Percentiles rank a stretch among this genome's conserved stretches.
Conservation (phyloP, 129 eudicot species). For the Apium graveolens region DNA sequence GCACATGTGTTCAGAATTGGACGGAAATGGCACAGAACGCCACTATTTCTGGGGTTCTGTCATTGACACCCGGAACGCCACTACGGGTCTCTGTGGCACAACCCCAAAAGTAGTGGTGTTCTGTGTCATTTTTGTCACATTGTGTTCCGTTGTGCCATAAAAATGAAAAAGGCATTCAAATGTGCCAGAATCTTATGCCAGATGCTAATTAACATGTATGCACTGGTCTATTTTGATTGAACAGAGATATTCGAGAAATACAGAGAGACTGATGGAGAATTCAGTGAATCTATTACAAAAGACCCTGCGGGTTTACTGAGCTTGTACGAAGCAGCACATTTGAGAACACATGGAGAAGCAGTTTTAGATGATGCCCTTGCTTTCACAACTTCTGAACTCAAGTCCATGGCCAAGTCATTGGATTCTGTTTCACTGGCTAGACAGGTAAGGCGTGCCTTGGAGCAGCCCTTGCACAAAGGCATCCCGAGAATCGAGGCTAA, state of each 20-base stretch:
- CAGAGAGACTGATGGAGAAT: slow-evolving; percentile 8
- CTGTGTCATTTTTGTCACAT: too few species aligned
- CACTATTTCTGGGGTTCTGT: too few species aligned
- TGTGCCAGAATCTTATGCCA: too few species aligned
- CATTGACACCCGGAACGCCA: too few species aligned
- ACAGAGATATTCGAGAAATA: slow-evolving; percentile 24
- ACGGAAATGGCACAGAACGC: too few species aligned
- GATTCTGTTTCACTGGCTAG: background rate
- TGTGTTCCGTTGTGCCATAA: too few species aligned
- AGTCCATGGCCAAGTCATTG: background rate
- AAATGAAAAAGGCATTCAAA: too few species aligned
- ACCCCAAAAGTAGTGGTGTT: too few species aligned
- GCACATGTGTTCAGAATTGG: too few species aligned
- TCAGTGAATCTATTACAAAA: background rate
- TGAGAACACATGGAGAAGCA: slow-evolving; percentile 1
- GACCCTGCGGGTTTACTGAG: background rate
- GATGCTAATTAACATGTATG: too few species aligned
- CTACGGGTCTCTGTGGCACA: too few species aligned
- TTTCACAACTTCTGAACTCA: background rate
- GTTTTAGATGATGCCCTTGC: background rate
- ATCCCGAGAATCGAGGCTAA: slow-evolving; percentile 18
- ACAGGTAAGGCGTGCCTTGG: slow-evolving; percentile 19
- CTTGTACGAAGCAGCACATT: slow-evolving; percentile 6
- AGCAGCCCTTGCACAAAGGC: slow-evolving; percentile 19
- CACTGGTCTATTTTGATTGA: too few species aligned